Conservation (phyloP, 345 rosid genomes). For the Citrus trifoliata region DNA sequence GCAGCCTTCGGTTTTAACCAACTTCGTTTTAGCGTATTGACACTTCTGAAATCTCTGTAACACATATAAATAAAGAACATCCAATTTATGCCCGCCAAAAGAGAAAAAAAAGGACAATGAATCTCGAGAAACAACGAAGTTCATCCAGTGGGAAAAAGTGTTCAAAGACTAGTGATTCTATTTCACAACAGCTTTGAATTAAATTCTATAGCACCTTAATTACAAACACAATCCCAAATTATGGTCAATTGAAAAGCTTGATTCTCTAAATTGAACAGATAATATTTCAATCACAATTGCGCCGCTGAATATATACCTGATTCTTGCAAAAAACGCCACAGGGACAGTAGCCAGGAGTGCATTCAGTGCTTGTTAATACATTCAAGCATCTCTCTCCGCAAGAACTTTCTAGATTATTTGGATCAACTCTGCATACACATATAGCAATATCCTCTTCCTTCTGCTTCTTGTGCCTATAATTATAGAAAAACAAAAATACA, state of each 20-base stretch:
- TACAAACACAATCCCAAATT: too few relatives aligned
- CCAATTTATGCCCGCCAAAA: not conserved
- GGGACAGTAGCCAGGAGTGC: constrained; percentile 81
- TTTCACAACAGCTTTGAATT: not conserved
- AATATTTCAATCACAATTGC: not conserved
- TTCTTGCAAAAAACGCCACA: constrained; percentile 74
- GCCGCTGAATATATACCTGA: constrained; percentile 46
- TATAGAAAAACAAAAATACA: constrained; percentile 4
- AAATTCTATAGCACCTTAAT: not conserved
- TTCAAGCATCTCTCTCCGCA: constrained; percentile 91
- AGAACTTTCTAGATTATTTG: constrained; percentile 64
- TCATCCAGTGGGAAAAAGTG: not conserved
- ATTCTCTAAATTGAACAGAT: not conserved
- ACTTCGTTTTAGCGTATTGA: constrained; percentile 72
- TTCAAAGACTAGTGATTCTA: not conserved
- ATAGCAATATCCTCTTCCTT: constrained; percentile 91
- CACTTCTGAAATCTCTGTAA: constrained; percentile 80
- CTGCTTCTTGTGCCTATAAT: constrained; percentile 77
- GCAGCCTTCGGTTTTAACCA: constrained; percentile 74
- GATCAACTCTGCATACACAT: constrained; percentile 75
- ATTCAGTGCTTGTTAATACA: constrained; percentile 84
- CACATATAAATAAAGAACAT: constrained; percentile 8
- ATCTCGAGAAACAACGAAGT: not conserved
- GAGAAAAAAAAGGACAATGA: not conserved
- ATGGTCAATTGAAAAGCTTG: too few relatives aligned